These are phyloP conservation scores for Tulasnella sp. DNA, from an alignment of 768 basidiomycete species.

Conservation along the genomic window DNA sequence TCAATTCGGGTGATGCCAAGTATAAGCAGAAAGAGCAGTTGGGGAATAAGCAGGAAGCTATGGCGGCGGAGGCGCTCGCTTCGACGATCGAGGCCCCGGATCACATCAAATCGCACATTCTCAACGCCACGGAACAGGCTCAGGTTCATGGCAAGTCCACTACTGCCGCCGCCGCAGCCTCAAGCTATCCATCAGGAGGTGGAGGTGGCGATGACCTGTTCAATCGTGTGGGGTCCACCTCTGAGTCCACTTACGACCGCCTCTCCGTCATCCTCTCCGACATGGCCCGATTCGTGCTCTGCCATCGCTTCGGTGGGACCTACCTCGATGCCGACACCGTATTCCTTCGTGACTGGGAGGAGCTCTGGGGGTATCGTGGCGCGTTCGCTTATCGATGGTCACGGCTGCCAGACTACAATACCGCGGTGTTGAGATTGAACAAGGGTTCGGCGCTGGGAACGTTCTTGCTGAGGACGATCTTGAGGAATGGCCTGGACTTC, in stretches of 20 bases:
- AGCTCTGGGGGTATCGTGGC: constrained; percentile 92
- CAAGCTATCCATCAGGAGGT: too few species aligned
- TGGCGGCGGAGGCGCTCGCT: background rate
- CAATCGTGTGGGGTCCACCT: constrained; percentile 83
- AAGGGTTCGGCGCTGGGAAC: constrained; percentile 84
- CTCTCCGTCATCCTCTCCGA: constrained; percentile 90
- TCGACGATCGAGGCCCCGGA: constrained; percentile 8
- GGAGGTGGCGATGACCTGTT: constrained; percentile 37
- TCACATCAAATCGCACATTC: constrained; percentile 25
- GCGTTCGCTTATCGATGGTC: constrained; percentile 98
- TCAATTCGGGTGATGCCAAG: constrained; percentile 77
- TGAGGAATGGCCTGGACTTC: constrained; percentile 91
- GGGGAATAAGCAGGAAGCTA: constrained; percentile 21
- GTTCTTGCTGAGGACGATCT: constrained; percentile 86
- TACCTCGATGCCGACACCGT: constrained; percentile 97
- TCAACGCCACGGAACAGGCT: constrained; percentile 7
- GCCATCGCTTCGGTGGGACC: constrained; percentile 90
- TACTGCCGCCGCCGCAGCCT: background rate
- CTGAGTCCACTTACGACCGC: constrained; percentile 76
- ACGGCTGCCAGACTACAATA: constrained; percentile 86
- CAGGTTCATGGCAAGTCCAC: background rate
- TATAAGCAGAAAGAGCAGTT: constrained; percentile 40
- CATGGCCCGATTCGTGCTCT: constrained; percentile 95
- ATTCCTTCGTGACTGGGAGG: constrained; percentile 95
- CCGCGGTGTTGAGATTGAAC: constrained; percentile 89